These are phyloP conservation scores for Eryngium alpinum DNA, from an alignment of 140 eudicot genomes.

Conservation along the genomic window DNA sequence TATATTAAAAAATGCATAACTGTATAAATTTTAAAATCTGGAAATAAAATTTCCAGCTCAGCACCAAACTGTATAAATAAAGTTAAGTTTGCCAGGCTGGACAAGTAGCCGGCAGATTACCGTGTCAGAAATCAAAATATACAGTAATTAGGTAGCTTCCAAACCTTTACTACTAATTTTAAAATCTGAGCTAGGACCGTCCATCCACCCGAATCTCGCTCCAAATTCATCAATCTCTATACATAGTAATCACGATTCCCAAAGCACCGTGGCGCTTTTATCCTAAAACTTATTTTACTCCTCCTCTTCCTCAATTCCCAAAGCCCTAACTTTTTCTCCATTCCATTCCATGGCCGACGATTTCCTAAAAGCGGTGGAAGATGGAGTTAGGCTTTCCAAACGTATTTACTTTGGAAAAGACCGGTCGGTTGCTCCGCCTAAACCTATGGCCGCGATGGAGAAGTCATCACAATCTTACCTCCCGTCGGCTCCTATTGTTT, in stretches of 20 bases:
- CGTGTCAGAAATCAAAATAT: not conserved
- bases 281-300: not conserved
- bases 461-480: conserved; percentile 29
- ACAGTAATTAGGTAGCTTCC: not conserved
- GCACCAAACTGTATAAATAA: not conserved
- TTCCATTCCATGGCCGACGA: conserved; percentile 32
- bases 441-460: conserved; percentile 55
- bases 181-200: too few species aligned
- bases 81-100: not conserved
- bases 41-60: too few species aligned
- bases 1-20: too few species aligned
- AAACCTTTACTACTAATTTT: too few species aligned
- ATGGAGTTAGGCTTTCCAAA: conserved; percentile 73
- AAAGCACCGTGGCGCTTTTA: not conserved
- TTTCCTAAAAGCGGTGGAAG: conserved; percentile 64
- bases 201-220: not conserved
- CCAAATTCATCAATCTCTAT: not conserved
- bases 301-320: not conserved
- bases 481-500: conserved; percentile 81
- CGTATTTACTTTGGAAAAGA: conserved; percentile 82
- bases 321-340: not conserved
- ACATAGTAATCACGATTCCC: not conserved
- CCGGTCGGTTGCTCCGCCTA: conserved; percentile 81
- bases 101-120: not conserved
- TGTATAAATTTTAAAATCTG: too few species aligned